Conservation (phyloP, 1,284 basidiomycete genomes). For the Vanrija humicola region DNA sequence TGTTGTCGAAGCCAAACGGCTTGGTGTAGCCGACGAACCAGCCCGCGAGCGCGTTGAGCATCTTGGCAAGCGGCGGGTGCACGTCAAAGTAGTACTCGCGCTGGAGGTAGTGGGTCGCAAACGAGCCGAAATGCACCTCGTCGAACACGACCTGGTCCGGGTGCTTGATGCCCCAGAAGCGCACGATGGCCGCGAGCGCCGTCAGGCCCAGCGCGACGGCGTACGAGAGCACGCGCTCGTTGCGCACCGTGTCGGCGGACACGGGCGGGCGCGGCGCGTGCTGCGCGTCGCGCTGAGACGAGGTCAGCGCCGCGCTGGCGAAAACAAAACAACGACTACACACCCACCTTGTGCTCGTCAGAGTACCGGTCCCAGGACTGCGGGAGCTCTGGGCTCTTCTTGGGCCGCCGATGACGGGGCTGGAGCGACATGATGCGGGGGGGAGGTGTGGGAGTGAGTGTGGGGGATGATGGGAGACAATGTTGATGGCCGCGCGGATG, state of each 20-base stretch:
- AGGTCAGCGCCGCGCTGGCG: neutral
- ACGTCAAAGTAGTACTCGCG: constrained; percentile 99
- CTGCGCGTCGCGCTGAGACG: neutral
- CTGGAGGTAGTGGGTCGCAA: constrained; percentile 84
- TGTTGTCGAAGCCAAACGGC: constrained; percentile 86
- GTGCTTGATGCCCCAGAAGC: constrained; percentile 90
- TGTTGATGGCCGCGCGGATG: neutral
- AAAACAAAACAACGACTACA: neutral
- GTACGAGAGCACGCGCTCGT: constrained; percentile 36
- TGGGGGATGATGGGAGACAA: neutral
- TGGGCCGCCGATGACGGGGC: neutral
- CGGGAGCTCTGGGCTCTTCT: constrained; percentile 8
- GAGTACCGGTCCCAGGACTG: constrained; percentile 7
- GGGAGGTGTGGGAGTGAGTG: neutral
- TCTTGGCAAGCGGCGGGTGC: constrained; percentile 92
- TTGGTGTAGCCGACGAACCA: constrained; percentile 98
- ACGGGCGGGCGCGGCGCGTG: constrained; percentile 14
- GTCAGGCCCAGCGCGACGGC: constrained; percentile 55
- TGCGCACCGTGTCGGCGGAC: constrained; percentile 10
- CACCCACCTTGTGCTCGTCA: constrained; percentile 18
- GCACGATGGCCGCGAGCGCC: constrained; percentile 67
- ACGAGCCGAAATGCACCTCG: constrained; percentile 89
- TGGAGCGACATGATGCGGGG: neutral
- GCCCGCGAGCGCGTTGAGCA: constrained; percentile 85
- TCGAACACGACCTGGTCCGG: constrained; percentile 95